Base-by-base conservation (phyloP, 148 eudicot genomes). In the Rhododendron griersonianum region DNA sequence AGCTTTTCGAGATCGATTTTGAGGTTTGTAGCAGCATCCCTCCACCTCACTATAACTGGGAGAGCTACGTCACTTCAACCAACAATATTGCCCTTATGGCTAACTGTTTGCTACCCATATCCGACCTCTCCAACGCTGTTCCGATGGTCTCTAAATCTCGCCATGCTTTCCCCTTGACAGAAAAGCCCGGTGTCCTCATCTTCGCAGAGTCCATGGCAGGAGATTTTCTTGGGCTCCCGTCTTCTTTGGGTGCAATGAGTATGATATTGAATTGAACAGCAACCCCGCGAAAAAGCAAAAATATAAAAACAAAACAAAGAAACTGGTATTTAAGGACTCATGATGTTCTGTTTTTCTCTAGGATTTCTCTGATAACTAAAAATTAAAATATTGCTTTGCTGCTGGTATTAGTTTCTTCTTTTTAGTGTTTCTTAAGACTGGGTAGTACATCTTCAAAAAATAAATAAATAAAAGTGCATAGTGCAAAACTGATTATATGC, bases 1-100 rank as follows among this genome's bases (percentile, higher is more conserved):
- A 94, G 76, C 89, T 94, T 8, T 94, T 94, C 39, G 94, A 94
- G 93, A 94, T 94, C 47, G 73, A 94, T 84, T 81, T 94, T 41
- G 91, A 90, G 61, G 83, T 78, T 30, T 91, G 89, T 4, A 85
- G 89, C 53, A 84, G 85, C 35, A 83, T 92, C 61, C 90, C 91
- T 33, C 89, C 91, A 39, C 89, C 92, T 39, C 83, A 85, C 71
- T 88, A 30, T 30, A 11, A 93, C 61, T 90, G 93, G 93, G 92
- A 91, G 44, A 89, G 81, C 65, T 90, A 87, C 76, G 76, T 85
- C 11, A 63, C 88, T 83, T 87, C 89, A 11, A 83, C 92, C 16
- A 37, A 35, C 23, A 75, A 35, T 2, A 80, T 63, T 30, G 93
- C 93, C 5, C 93, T 93, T 44, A 91, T 94, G 7, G 95, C 98